A percentile compares a stretch with the other conserved stretches of the same genome.
These are phyloP conservation scores for Panus rudis DNA, from an alignment of 768 basidiomycete species.

Conservation along the genomic window DNA sequence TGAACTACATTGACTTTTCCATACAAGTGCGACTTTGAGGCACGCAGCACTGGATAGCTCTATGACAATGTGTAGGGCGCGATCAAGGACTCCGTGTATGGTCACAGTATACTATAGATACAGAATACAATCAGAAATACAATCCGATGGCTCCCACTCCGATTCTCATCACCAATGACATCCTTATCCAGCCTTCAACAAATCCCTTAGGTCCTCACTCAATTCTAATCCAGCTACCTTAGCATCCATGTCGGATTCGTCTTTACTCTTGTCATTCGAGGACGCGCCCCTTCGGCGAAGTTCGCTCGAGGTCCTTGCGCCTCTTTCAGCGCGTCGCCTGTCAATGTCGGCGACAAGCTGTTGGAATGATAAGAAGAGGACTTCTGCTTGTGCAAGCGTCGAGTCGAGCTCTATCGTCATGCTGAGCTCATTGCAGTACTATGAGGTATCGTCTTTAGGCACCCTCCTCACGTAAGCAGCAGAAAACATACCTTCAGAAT, in stretches of 20 bases:
- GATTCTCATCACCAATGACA: too few species aligned
- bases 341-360: slow-evolving; percentile 88
- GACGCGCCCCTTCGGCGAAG: slow-evolving; percentile 29
- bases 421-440: slow-evolving; percentile 92
- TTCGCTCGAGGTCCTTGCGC: slow-evolving; percentile 17
- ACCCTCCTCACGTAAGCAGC: neutral
- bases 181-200: slow-evolving; percentile 37
- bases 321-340: slow-evolving; percentile 60
- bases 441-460: slow-evolving; percentile 4
- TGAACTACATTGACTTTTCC: too few species aligned
- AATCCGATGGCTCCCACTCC: too few species aligned
- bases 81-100: too few species aligned
- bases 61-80: too few species aligned
- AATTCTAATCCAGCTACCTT: slow-evolving; percentile 36
- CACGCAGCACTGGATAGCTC: too few species aligned
- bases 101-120: too few species aligned
- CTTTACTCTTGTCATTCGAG: neutral
- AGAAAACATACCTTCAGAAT: slow-evolving; percentile 50
- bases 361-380: slow-evolving; percentile 88
- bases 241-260: neutral
- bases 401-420: slow-evolving; percentile 97
- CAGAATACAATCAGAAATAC: too few species aligned
- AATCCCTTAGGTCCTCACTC: slow-evolving; percentile 55
- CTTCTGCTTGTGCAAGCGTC: slow-evolving; percentile 94
- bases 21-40: too few species aligned